These are phyloP conservation scores for Angophora floribunda DNA, from an alignment of 345 rosid species.

Conservation along the genomic window DNA sequence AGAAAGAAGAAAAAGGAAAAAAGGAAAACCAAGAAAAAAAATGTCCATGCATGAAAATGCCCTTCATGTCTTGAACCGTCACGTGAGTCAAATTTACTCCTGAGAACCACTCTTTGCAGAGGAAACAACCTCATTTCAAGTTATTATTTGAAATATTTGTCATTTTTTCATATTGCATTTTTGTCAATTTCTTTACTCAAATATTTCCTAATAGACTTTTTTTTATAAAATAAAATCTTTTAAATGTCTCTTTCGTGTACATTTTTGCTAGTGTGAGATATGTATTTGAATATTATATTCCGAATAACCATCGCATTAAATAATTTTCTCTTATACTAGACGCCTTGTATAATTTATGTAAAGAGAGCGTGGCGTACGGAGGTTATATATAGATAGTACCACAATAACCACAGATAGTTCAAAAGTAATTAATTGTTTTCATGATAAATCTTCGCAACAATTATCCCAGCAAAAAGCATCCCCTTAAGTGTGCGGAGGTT, in stretches of 20 bases:
- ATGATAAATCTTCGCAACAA: no score
- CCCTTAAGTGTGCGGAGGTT: no score
- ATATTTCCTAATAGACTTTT: neutral
- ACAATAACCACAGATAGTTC: no score
- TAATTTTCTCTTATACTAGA: neutral
- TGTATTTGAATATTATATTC: neutral
- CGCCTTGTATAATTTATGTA: neutral
- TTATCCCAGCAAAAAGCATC: no score
- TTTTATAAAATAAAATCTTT: no score
- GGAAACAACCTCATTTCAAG: neutral
- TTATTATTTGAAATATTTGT: no score
- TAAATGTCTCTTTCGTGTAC: neutral
- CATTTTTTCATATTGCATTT: no score
- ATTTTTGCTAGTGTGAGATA: neutral
- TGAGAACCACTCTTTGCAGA: neutral
- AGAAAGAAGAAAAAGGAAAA: neutral
- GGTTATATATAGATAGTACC: no score
- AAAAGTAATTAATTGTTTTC: no score
- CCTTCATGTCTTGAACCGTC: rapidly evolving
- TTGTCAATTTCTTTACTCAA: neutral
- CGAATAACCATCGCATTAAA: neutral
- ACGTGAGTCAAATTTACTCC: neutral
- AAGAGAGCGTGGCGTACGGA: neutral
- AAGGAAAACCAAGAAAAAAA: no score
- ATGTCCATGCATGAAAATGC: neutral